These are phyloP conservation scores for Chaetomium globosum DNA, from an alignment of 2,329 filamentous ascomycete species.

Conservation along the genomic window DNA sequence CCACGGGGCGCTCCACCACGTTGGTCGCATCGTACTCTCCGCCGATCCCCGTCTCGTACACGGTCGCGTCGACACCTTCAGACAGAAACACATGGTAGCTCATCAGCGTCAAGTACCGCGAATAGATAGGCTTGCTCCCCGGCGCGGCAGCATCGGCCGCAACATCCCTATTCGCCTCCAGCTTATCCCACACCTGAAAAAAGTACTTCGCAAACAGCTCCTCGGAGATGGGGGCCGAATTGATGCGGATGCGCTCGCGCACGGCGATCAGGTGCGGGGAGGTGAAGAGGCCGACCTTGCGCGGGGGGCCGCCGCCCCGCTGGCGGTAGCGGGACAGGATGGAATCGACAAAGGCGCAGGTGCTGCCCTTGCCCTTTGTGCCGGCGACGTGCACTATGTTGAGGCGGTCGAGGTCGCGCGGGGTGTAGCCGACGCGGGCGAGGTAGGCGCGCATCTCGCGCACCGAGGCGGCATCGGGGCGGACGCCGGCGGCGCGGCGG, in stretches of 20 bases:
- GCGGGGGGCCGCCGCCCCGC: conserved; percentile 42
- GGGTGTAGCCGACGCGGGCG: conserved; percentile 71
- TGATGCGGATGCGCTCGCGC: conserved; percentile 67
- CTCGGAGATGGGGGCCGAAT: conserved; percentile 60
- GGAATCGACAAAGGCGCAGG: conserved; percentile 67
- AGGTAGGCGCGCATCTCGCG: conserved; percentile 83
- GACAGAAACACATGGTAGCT: conserved; percentile 67
- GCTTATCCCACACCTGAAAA: conserved; percentile 66
- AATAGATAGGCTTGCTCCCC: conserved; percentile 57
- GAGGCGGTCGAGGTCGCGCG: conserved; percentile 58
- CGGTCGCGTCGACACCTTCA: conserved; percentile 63
- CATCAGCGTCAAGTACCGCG: conserved; percentile 66
- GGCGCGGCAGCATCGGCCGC: conserved; percentile 40
- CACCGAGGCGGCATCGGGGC: conserved; percentile 71
- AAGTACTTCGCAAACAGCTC: conserved; percentile 65
- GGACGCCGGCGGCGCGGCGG: conserved; percentile 72
- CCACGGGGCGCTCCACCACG: conserved; percentile 60
- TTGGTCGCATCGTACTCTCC: conserved; percentile 72
- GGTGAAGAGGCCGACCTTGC: conserved; percentile 65
- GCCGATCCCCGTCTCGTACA: conserved; percentile 69
- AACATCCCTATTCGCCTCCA: conserved; percentile 46
- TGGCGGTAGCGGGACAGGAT: conserved; percentile 59
- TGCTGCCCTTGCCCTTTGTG: conserved; percentile 77
- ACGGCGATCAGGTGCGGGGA: conserved; percentile 70
- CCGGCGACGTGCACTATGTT: conserved; percentile 72